phyloP scores from a whole-genome alignment of 352 stramenopile genomes.

The Pythium volutum region DNA sequence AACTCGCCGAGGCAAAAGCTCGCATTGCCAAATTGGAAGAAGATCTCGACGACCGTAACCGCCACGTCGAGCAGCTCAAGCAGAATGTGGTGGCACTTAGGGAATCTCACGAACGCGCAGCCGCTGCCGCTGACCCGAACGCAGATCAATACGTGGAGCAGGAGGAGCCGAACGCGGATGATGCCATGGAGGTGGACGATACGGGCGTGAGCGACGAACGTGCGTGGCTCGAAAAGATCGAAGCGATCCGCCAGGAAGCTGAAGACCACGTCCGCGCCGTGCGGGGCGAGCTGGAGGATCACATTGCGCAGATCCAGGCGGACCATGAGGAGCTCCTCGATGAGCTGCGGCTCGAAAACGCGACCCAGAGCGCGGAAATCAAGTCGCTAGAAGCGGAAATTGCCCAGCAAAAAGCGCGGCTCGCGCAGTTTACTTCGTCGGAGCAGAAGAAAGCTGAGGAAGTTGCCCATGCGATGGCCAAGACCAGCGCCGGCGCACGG shows the following conservation, averaged over 20 bases:
- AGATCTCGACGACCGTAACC: conserved; percentile 68
- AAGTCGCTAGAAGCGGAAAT: conserved; percentile 66
- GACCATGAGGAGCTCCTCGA: conserved; percentile 57
- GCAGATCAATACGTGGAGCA: conserved; percentile 31
- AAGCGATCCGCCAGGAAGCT: conserved; percentile 47
- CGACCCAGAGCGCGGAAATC: conserved; percentile 53
- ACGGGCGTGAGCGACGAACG: conserved; percentile 23
- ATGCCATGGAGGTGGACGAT: conserved; percentile 36
- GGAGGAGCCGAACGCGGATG: conserved; percentile 23
- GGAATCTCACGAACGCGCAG: conserved; percentile 26
- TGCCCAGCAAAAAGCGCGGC: conserved; percentile 61
- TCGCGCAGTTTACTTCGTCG: conserved; percentile 54
- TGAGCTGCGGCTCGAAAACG: conserved; percentile 55
- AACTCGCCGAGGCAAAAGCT: conserved; percentile 46
- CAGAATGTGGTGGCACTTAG: conserved; percentile 56
- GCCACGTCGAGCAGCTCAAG: conserved; percentile 62
- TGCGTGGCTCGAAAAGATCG: conserved; percentile 47
- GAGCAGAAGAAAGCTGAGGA: conserved; percentile 84
- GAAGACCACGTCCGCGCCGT: conserved; percentile 59
- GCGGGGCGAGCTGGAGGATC: conserved; percentile 60
- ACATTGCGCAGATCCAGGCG: conserved; percentile 47
- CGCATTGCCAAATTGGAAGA: conserved; percentile 60
- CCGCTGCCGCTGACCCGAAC: background rate
- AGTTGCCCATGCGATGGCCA: conserved; percentile 63
- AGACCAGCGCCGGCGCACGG: conserved; percentile 59